Percentiles rank a stretch among this genome's conserved stretches.
Conservation (phyloP, 495 filamentous ascomycete genomes). For the Chlorociboria aeruginascens region DNA sequence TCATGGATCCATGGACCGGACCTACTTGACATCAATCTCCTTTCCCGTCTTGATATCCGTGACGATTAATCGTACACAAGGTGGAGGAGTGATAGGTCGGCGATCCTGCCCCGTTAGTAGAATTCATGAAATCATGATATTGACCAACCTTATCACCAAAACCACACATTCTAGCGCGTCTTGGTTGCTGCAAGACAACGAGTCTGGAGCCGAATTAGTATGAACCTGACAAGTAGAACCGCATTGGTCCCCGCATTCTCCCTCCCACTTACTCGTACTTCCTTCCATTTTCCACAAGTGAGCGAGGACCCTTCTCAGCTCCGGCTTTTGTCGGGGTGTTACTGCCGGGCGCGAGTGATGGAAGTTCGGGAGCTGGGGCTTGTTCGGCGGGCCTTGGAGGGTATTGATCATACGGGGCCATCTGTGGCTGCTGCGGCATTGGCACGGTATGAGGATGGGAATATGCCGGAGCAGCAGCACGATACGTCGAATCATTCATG, state of each 20-base stretch:
- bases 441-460: conserved; percentile 1
- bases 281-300: neutral
- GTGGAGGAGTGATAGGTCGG: conserved; percentile 89
- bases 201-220: conserved; percentile 42
- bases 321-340: neutral
- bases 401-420: conserved; percentile 7
- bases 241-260: neutral
- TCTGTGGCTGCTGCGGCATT: conserved; percentile 3
- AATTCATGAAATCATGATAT: neutral
- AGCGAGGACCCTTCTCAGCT: neutral
- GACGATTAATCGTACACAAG: conserved; percentile 78
- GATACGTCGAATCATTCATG: neutral
- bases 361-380: too few species aligned
- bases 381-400: too few species aligned
- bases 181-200: conserved; percentile 80
- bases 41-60: conserved; percentile 68
- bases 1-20: neutral
- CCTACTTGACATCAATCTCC: conserved; percentile 83
- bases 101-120: conserved; percentile 53
- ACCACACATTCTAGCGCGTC: conserved; percentile 94
- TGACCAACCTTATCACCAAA: conserved; percentile 90
- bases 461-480: neutral
- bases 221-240: neutral
- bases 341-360: neutral
- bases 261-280: neutral